phyloP scores from a whole-genome alignment of 371 early-diverging fungal species.

The Lichtheimia hyalospora region DNA sequence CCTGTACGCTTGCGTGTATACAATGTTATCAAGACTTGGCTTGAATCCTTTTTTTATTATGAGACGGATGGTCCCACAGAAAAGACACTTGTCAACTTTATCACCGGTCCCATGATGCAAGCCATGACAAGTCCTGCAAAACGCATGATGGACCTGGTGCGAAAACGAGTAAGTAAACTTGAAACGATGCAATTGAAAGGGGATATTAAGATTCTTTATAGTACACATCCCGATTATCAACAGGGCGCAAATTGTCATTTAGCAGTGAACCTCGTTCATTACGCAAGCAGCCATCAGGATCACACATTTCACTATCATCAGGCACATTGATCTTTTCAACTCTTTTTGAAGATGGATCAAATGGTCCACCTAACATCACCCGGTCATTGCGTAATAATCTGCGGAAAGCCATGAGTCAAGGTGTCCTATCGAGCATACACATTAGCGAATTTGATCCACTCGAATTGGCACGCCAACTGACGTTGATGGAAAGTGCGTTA shows the following conservation, averaged over 20 bases:
- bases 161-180: conserved; percentile 26
- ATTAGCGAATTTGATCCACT: conserved; percentile 70
- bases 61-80: conserved; percentile 59
- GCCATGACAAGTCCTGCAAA: conserved; percentile 43
- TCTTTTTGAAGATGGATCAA: conserved; percentile 28
- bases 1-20: conserved; percentile 86
- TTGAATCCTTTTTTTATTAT: conserved; percentile 73
- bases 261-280: neutral
- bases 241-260: conserved; percentile 21
- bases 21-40: conserved; percentile 91
- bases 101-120: conserved; percentile 23
- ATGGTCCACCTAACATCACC: conserved; percentile 17
- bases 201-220: neutral
- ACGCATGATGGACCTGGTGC: conserved; percentile 37
- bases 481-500: conserved; percentile 59
- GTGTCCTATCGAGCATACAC: conserved; percentile 25
- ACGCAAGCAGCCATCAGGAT: conserved; percentile 1
- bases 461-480: conserved; percentile 78
- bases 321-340: conserved; percentile 31
- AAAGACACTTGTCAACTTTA: conserved; percentile 23
- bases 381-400: conserved; percentile 31
- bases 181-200: neutral
- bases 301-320: conserved; percentile 17
- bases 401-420: conserved; percentile 26
- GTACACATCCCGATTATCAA: conserved; percentile 12